Evolutionary conservation across 768 basidiomycete genomes (phyloP).

Genomic region (Artomyces pyxidatus): DNA sequence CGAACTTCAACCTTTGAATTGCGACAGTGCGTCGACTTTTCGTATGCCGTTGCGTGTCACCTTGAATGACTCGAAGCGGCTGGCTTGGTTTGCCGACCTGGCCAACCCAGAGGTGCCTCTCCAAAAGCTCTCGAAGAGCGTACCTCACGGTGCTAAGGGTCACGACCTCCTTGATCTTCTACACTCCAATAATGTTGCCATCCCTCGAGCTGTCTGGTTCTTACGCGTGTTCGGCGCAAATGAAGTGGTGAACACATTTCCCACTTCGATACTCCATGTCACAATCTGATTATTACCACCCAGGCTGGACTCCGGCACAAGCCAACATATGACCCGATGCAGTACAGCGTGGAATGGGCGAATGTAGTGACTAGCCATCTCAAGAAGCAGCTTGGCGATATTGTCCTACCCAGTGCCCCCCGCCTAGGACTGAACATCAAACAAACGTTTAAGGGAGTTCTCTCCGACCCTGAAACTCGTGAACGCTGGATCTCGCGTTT

Average conservation of each 20-base stretch:
- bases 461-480: constrained; percentile 62
- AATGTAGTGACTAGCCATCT: constrained; percentile 72
- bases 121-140: constrained; percentile 73
- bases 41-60: constrained; percentile 80
- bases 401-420: constrained; percentile 72
- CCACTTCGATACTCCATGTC: not conserved
- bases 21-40: constrained; percentile 52
- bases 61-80: constrained; percentile 68
- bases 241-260: constrained; percentile 53
- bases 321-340: constrained; percentile 71
- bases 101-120: constrained; percentile 76
- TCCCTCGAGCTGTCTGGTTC: constrained; percentile 82
- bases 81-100: constrained; percentile 77
- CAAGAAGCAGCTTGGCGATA: constrained; percentile 76
- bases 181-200: constrained; percentile 67
- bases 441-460: constrained; percentile 74
- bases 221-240: constrained; percentile 81
- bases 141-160: constrained; percentile 82
- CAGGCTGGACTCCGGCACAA: constrained; percentile 73
- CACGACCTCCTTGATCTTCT: constrained; percentile 76
- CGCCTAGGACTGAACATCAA: constrained; percentile 74
- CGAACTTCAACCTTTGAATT: not conserved
- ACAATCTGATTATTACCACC: too few species aligned
- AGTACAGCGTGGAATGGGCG: constrained; percentile 83
- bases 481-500: constrained; percentile 76